Conservation (phyloP, 495 filamentous ascomycete genomes). For the Penicillium antarcticum region DNA sequence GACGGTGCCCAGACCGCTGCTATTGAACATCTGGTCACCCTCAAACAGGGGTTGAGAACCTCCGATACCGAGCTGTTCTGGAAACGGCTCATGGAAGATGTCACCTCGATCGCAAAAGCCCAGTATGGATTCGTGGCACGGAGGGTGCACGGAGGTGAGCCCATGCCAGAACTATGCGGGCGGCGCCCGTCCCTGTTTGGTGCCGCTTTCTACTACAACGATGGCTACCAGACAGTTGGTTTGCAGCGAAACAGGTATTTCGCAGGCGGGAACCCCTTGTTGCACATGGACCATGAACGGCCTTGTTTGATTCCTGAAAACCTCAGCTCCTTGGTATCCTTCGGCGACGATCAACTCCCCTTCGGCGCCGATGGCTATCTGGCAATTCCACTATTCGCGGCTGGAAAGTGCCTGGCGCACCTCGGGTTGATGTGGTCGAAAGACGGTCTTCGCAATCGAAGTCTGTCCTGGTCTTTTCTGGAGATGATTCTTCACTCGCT, state of each 20-base stretch:
- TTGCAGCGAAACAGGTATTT: conserved; percentile 61
- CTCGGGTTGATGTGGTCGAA: conserved; percentile 73
- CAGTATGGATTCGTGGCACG: conserved; percentile 74
- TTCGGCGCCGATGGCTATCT: conserved; percentile 67
- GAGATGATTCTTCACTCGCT: conserved; percentile 74
- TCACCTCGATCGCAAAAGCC: conserved; percentile 59
- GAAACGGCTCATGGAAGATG: conserved; percentile 62
- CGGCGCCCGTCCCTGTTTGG: conserved; percentile 61
- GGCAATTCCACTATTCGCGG: conserved; percentile 67
- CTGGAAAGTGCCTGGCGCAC: conserved; percentile 68
- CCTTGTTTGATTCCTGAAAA: conserved; percentile 69
- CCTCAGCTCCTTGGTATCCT: conserved; percentile 54
- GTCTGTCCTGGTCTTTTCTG: conserved; percentile 64
- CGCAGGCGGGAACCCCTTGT: conserved; percentile 60
- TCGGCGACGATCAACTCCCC: conserved; percentile 59
- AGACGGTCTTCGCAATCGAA: conserved; percentile 55
- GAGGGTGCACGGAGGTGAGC: conserved; percentile 58
- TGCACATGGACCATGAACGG: conserved; percentile 71
- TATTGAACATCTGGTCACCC: conserved; percentile 56
- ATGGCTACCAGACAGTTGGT: conserved; percentile 53
- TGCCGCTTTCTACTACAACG: conserved; percentile 66
- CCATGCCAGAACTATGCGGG: conserved; percentile 32
- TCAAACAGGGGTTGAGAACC: conserved; percentile 57
- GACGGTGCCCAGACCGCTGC: conserved; percentile 56
- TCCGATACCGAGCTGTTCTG: conserved; percentile 63